Conservation (phyloP, 768 basidiomycete genomes). For the Suillus lakei region DNA sequence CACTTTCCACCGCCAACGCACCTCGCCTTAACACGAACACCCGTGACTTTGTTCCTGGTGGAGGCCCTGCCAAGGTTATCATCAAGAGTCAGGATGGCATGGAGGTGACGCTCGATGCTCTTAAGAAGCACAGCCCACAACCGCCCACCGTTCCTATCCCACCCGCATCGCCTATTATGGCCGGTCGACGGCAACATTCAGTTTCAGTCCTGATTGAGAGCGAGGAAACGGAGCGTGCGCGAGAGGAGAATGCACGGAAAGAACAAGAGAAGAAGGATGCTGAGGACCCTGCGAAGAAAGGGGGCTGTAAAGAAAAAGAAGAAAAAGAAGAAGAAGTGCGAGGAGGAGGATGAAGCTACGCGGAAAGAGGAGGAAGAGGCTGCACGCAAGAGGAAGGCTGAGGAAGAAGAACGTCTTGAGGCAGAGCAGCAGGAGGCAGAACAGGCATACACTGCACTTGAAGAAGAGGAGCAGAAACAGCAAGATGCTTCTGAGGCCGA, state of each 20-base stretch:
- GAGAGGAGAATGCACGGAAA: conserved; percentile 48
- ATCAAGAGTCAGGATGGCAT: conserved; percentile 69
- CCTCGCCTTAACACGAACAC: conserved; percentile 65
- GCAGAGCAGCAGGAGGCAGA: conserved; percentile 40
- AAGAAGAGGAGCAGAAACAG: conserved; percentile 35
- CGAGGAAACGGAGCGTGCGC: conserved; percentile 56
- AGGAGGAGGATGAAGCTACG: conserved; percentile 42
- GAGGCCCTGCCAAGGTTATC: conserved; percentile 49
- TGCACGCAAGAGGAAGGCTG: conserved; percentile 46
- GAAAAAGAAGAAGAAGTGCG: conserved; percentile 38
- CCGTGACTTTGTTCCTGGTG: conserved; percentile 65
- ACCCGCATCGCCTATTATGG: conserved; percentile 37
- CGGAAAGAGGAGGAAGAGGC: conserved; percentile 50
- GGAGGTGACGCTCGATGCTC: conserved; percentile 62
- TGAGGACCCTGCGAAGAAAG: conserved; percentile 41
- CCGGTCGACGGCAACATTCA: conserved; percentile 32
- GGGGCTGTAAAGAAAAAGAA: conserved; percentile 41
- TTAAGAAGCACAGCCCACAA: conserved; percentile 53
- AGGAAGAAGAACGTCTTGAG: conserved; percentile 35
- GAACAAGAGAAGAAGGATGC: conserved; percentile 44
- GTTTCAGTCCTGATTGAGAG: conserved; percentile 71
- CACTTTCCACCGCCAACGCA: conserved; percentile 57
- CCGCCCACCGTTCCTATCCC: conserved; percentile 45
- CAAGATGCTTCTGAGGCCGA: conserved; percentile 38
- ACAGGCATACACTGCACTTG: conserved; percentile 44